Evolutionary conservation across 148 eudicot genomes (phyloP), one percentile per base, ranked within the genome.

Genomic region (Beta vulgaris): DNA sequence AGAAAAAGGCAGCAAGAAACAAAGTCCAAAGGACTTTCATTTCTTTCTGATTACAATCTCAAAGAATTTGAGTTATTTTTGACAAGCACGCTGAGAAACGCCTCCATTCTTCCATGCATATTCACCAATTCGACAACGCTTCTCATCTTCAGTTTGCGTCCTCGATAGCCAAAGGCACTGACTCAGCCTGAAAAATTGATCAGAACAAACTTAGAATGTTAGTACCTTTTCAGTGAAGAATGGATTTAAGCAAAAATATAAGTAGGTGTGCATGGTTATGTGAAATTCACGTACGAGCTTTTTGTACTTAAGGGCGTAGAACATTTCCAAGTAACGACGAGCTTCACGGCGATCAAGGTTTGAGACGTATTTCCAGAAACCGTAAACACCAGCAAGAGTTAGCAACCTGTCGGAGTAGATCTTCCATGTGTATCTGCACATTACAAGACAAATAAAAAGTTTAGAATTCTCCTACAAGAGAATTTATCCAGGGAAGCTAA

Each of bases 311-410:
- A 95, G 98, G 69, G 94, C 97, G 77, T 95, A 88, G 76, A 95
- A 92, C 99, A 95, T 92, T 69, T 95, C 99, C 2, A 92, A 89
- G 83, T 95, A 95, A 57, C 99, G 97, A 55, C 94, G 87, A 51
- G 91, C 86, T 87, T 95, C 99, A 65, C 76, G 90, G 18, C 97
- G 93, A 74, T 95, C 98, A 21, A 92, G 94, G 79, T 92, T 95
- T 11, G 98, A 90, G 28, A 92, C 97, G 16, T 95, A 83, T 77
- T 95, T 95, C 99, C 99, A 95, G 82, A 95, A 95, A 13, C 99
- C 99, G 43, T 95, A 95, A 39, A 95, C 99, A 16, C 97, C 99
- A 29, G 99, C 90, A 59, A 95, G 80, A 5, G 97, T 95, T 82
- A 95, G 80, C 54, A 95, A 82, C 86, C 97, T 87, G 71, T 89